Percentiles rank a stretch among this genome's conserved stretches.
phyloP scores from a whole-genome alignment of 768 basidiomycete species.

The Scleroderma citrinum region DNA sequence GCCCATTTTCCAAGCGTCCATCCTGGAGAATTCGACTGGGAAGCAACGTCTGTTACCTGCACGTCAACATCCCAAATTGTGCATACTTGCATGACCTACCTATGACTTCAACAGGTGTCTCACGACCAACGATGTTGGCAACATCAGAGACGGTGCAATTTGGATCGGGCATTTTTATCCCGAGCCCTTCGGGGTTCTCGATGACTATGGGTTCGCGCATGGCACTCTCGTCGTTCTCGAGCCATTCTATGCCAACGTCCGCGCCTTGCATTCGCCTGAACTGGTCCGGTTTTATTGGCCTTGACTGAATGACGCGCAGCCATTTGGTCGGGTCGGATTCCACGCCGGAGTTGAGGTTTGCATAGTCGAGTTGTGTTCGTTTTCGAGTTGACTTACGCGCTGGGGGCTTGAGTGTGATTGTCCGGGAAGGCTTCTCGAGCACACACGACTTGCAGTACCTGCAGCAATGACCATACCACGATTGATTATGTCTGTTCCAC shows the following conservation, averaged over 20 bases:
- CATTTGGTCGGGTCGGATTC: conserved; percentile 60
- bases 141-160: conserved; percentile 77
- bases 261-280: conserved; percentile 65
- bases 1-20: conserved; percentile 94
- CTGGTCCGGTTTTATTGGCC: conserved; percentile 51
- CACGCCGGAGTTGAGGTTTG: conserved; percentile 61
- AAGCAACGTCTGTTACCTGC: conserved; percentile 62
- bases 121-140: conserved; percentile 70
- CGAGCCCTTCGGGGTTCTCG: conserved; percentile 70
- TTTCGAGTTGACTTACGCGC: conserved; percentile 79
- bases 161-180: conserved; percentile 80
- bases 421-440: conserved; percentile 50
- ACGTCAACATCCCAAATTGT: conserved; percentile 3
- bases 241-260: conserved; percentile 69
- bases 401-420: conserved; percentile 71
- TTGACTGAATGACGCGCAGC: conserved; percentile 63
- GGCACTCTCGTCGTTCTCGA: conserved; percentile 64
- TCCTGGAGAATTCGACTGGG: conserved; percentile 77
- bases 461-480: conserved; percentile 1
- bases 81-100: conserved; percentile 40
- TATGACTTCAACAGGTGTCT: conserved; percentile 85
- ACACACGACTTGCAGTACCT: conserved; percentile 73
- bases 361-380: conserved; percentile 71
- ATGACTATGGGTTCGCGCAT: conserved; percentile 83
- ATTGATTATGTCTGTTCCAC: conserved; percentile 12